Evolutionary conservation across 768 basidiomycete genomes (phyloP).

Genomic region (Russula ochroleuca): DNA sequence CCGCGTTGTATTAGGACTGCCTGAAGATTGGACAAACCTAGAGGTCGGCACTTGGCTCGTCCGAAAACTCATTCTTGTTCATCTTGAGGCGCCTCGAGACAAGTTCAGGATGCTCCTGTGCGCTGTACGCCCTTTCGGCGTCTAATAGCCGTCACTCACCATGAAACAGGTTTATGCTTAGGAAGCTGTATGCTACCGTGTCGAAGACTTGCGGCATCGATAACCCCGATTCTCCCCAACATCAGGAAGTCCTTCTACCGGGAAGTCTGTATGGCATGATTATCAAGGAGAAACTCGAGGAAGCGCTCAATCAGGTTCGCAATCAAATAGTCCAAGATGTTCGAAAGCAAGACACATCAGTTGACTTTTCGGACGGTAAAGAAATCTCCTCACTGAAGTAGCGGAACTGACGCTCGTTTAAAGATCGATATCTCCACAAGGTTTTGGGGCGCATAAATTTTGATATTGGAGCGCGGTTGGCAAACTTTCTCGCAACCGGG

Average conservation of each 20-base stretch:
- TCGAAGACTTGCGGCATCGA: conserved; percentile 87
- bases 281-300: conserved; percentile 95
- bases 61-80: conserved; percentile 83
- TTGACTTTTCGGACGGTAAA: conserved; percentile 87
- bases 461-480: conserved; percentile 84
- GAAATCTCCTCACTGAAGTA: conserved; percentile 18
- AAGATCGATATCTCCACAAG: conserved; percentile 80
- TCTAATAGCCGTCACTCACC: not conserved
- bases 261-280: conserved; percentile 94
- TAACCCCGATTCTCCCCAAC: conserved; percentile 98
- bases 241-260: conserved; percentile 95
- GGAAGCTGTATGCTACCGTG: conserved; percentile 89
- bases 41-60: conserved; percentile 79
- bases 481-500: conserved; percentile 96
- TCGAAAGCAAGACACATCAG: conserved; percentile 62
- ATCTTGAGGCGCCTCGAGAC: conserved; percentile 80
- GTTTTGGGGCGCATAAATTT: conserved; percentile 75
- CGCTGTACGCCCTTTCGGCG: conserved; percentile 34
- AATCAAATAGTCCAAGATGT: conserved; percentile 69
- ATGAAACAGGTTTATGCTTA: conserved; percentile 81
- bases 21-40: conserved; percentile 89
- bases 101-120: conserved; percentile 94
- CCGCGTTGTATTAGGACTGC: conserved; percentile 81
- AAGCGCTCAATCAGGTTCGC: conserved; percentile 71
- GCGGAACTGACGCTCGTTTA: not conserved